phyloP scores from a whole-genome alignment of 441 rosid genomes.

The Corymbia citriodora region DNA sequence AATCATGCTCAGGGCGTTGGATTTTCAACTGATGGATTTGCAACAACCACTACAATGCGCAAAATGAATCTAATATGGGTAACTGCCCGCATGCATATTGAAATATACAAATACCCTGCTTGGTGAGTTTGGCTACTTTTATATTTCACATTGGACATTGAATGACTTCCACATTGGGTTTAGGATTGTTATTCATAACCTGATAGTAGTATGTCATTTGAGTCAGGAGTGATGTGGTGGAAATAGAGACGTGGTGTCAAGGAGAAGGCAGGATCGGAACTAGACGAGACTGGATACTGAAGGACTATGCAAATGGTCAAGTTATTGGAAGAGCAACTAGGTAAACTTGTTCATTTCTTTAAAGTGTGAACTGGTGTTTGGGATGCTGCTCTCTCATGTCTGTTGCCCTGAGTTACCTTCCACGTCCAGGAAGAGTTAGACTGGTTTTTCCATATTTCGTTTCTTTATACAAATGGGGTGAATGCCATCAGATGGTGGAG shows the following conservation, averaged over 20 bases:
- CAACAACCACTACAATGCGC: conserved; percentile 82
- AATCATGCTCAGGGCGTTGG: conserved; percentile 96
- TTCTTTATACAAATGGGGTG: not conserved
- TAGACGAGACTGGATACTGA: conserved; percentile 92
- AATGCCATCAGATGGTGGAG: not conserved
- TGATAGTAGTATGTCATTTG: not conserved
- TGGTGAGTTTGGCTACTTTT: conserved; percentile 37
- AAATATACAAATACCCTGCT: conserved; percentile 84
- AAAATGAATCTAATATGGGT: conserved; percentile 97
- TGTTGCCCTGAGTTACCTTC: not conserved
- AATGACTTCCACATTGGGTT: not conserved
- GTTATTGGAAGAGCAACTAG: conserved; percentile 96
- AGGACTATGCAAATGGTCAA: conserved; percentile 65
- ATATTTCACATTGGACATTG: not conserved
- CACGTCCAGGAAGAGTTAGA: not conserved
- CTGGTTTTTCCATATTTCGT: not conserved
- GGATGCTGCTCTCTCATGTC: not conserved
- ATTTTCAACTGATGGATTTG: conserved; percentile 92
- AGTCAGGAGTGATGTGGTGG: conserved; percentile 88
- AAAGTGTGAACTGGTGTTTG: not conserved
- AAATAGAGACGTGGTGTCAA: conserved; percentile 98
- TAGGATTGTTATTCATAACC: not conserved
- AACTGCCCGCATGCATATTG: conserved; percentile 96
- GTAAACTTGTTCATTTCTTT: conserved; percentile 20
- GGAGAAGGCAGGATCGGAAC: conserved; percentile 92